These are phyloP conservation scores for Rhizomucor pusillus DNA, from an alignment of 371 early-diverging fungal species.

Conservation along the genomic window DNA sequence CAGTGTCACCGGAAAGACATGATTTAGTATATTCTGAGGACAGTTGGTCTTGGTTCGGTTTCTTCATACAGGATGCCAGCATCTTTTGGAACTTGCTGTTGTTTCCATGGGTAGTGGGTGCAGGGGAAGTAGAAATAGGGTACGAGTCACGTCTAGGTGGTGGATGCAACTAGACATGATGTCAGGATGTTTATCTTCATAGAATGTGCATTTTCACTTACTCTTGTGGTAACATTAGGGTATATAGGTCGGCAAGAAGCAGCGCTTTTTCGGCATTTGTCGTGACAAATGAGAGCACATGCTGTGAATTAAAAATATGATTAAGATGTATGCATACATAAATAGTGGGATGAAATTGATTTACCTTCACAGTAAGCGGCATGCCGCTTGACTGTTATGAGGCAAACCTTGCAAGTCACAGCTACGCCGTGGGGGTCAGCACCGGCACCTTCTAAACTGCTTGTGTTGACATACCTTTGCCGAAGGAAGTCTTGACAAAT, in stretches of 20 bases:
- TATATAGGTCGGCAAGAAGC: slow-evolving; percentile 23
- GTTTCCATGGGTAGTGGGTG: neutral
- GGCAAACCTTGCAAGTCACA: slow-evolving; percentile 29
- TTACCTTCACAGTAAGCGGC: slow-evolving; percentile 19
- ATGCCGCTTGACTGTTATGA: slow-evolving; percentile 21
- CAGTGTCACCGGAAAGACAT: neutral
- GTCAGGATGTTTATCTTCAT: neutral
- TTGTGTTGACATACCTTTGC: slow-evolving; percentile 10
- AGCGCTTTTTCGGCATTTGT: slow-evolving; percentile 24
- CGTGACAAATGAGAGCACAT: slow-evolving; percentile 37
- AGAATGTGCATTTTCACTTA: neutral
- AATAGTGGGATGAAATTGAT: neutral
- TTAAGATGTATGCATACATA: neutral
- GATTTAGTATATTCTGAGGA: no score
- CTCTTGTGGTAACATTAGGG: slow-evolving; percentile 1
- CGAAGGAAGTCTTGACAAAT: slow-evolving; percentile 27
- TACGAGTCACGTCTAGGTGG: slow-evolving; percentile 7
- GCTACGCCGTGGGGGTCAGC: slow-evolving; percentile 1
- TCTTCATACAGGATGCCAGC: slow-evolving; percentile 14
- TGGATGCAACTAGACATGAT: neutral
- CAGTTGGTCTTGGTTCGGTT: neutral
- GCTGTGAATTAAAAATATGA: slow-evolving; percentile 8
- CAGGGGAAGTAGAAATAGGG: slow-evolving; percentile 1
- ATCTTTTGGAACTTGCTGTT: slow-evolving; percentile 20
- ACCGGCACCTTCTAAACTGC: neutral